Conservation (phyloP, 2,329 filamentous ascomycete genomes). For the Sporothrix brunneoviolacea region DNA sequence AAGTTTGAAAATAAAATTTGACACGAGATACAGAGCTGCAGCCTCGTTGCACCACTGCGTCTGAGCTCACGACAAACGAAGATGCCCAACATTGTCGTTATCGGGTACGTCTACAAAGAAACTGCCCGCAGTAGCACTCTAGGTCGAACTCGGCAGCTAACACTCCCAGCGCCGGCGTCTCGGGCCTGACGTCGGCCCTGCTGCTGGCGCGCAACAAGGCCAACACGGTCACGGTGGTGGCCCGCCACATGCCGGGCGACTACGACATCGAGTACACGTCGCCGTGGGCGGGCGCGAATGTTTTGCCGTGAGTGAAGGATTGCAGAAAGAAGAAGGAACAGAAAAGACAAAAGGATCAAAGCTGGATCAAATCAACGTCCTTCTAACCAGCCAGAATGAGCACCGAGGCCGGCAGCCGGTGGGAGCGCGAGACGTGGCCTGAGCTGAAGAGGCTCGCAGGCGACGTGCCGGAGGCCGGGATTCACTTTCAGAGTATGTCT, state of each 20-base stretch:
- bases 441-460: constrained; percentile 52
- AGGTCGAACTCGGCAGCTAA: background rate
- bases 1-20: no score
- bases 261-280: constrained; percentile 88
- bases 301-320: constrained; percentile 53
- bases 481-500: constrained; percentile 64
- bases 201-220: constrained; percentile 38
- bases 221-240: constrained; percentile 35
- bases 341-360: background rate
- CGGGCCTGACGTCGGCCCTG: constrained; percentile 45
- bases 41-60: no score
- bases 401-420: constrained; percentile 37
- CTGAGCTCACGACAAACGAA: no score
- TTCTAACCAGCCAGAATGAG: constrained; percentile 34
- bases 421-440: constrained; percentile 60
- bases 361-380: background rate
- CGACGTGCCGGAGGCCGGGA: constrained; percentile 67
- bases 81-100: constrained; percentile 32
- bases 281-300: constrained; percentile 82
- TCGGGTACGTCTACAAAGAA: constrained; percentile 24
- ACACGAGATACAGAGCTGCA: no score
- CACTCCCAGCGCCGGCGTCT: constrained; percentile 38
- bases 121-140: background rate
- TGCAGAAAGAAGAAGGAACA: no score
- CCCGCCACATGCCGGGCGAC: constrained; percentile 90